phyloP scores from a whole-genome alignment of 176 grass and related monocot genomes.

The Carex cristatella region DNA sequence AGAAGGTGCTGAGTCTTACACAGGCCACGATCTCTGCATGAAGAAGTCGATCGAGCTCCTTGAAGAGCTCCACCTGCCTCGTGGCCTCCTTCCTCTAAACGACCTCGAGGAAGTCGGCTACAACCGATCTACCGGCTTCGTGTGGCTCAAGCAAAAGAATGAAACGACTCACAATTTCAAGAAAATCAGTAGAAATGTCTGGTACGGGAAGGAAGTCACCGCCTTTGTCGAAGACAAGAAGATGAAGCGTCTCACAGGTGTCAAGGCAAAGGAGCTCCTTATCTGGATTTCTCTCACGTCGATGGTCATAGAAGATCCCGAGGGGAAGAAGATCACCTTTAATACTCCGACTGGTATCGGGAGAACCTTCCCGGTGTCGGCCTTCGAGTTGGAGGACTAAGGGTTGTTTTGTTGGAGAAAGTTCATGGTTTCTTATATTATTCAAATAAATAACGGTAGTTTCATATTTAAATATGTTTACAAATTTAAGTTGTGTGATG shows the following conservation, averaged over 20 bases:
- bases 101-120: slow-evolving; percentile 80
- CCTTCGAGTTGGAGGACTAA: slow-evolving; percentile 49
- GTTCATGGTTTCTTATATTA: neutral
- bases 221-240: slow-evolving; percentile 62
- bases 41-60: slow-evolving; percentile 67
- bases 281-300: slow-evolving; percentile 63
- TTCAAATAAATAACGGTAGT: neutral
- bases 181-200: slow-evolving; percentile 51
- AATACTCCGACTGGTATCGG: slow-evolving; percentile 47
- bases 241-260: slow-evolving; percentile 87
- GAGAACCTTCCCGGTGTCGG: slow-evolving; percentile 66
- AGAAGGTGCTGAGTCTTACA: slow-evolving; percentile 51
- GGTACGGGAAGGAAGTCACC: slow-evolving; percentile 69
- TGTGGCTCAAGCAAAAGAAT: slow-evolving; percentile 91
- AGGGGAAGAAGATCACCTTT: slow-evolving; percentile 49
- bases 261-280: slow-evolving; percentile 95
- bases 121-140: slow-evolving; percentile 64
- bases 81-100: slow-evolving; percentile 68
- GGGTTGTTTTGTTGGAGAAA: neutral
- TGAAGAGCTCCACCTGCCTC: slow-evolving; percentile 65
- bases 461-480: neutral
- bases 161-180: slow-evolving; percentile 66
- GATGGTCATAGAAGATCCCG: slow-evolving; percentile 45
- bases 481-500: neutral
- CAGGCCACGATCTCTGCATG: slow-evolving; percentile 73